A percentile compares a stretch with the other conserved stretches of the same genome.
Evolutionary conservation across 1,284 basidiomycete genomes (phyloP).

Genomic region (Takashimella tepidaria): DNA sequence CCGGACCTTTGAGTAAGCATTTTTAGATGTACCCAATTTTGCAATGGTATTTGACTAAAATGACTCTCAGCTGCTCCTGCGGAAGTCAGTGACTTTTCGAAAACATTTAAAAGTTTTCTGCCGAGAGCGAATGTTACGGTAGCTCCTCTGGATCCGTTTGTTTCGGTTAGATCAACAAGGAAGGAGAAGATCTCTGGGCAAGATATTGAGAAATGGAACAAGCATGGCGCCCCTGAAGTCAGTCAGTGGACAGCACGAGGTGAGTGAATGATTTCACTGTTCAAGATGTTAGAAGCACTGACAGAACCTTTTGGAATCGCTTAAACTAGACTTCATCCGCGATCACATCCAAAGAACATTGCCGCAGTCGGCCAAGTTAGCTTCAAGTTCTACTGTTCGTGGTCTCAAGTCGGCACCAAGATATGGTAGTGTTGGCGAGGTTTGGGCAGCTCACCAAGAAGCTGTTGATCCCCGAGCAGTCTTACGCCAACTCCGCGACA

Average conservation of each 20-base stretch:
- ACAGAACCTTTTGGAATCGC: neutral
- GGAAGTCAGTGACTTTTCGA: constrained; percentile 24
- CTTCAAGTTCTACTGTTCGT: constrained; percentile 11
- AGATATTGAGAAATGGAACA: neutral
- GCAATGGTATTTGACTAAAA: neutral
- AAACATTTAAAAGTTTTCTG: constrained; percentile 26
- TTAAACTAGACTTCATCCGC: constrained; percentile 22
- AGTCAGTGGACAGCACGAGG: constrained; percentile 4
- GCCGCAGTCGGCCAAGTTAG: neutral
- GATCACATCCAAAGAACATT: constrained; percentile 23
- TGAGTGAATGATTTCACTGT: neutral
- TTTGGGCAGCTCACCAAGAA: constrained; percentile 35
- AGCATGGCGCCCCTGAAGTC: neutral
- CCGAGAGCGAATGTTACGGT: constrained; percentile 27
- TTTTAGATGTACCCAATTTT: neutral
- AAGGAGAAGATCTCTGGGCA: neutral
- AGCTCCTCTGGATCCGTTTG: constrained; percentile 28
- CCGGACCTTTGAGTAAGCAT: constrained; percentile 21
- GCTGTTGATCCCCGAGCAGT: constrained; percentile 43
- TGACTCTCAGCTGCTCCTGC: neutral
- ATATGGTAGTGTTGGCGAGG: constrained; percentile 33
- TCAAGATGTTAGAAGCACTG: too few species aligned
- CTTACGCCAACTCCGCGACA: constrained; percentile 31
- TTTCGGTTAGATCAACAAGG: neutral
- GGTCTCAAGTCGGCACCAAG: constrained; percentile 38